A percentile compares a stretch with the other conserved stretches of the same genome.
Evolutionary conservation across 78 protist genomes (phyloP).

Genomic region (Speleostelium caveatum): DNA sequence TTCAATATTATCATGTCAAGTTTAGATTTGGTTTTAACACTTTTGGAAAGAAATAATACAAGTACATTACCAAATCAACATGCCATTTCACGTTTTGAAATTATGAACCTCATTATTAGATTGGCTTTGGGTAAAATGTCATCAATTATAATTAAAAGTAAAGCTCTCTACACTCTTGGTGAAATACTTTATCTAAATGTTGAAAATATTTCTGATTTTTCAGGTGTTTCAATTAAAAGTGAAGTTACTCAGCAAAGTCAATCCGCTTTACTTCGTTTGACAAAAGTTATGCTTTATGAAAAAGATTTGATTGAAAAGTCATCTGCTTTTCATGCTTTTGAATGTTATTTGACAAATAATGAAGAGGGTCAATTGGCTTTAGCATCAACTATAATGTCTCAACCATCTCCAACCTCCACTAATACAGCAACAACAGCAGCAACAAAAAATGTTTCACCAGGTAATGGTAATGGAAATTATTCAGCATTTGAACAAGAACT

Average conservation of each 20-base stretch:
- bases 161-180: constrained; percentile 65
- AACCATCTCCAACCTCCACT: not conserved
- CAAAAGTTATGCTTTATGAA: constrained; percentile 28
- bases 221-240: constrained; percentile 38
- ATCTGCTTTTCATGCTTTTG: constrained; percentile 47
- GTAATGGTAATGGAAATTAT: not conserved
- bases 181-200: constrained; percentile 41
- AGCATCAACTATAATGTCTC: constrained; percentile 52
- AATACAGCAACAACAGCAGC: not conserved
- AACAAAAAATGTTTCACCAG: constrained; percentile 3
- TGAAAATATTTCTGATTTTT: constrained; percentile 63
- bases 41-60: constrained; percentile 63
- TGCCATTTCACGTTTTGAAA: constrained; percentile 13
- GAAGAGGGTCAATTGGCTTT: constrained; percentile 82
- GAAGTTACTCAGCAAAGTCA: constrained; percentile 39
- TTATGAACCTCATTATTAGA: constrained; percentile 65
- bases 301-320: constrained; percentile 69
- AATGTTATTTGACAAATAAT: constrained; percentile 54
- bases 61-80: constrained; percentile 64
- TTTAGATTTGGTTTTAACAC: constrained; percentile 41
- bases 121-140: constrained; percentile 77
- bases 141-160: constrained; percentile 39
- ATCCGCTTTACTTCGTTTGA: constrained; percentile 42
- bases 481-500: too few species aligned
- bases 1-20: constrained; percentile 63